Base-by-base conservation (phyloP, 306 rosid genomes). In the Fragaria vesca region DNA sequence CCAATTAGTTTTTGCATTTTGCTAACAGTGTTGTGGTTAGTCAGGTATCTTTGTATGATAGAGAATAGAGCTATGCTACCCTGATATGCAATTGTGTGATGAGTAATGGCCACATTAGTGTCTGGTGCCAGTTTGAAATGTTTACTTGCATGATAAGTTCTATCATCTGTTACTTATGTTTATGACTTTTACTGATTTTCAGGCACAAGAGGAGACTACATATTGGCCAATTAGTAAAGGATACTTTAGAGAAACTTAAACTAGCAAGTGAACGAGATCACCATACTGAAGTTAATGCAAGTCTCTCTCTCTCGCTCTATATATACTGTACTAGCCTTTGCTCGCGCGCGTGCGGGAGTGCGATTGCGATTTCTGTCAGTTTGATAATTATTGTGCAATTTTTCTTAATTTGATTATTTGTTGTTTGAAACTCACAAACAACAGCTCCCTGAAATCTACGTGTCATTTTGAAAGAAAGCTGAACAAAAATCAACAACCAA, bases 231-330 rank as follows among this genome's bases (percentile, higher is more conserved):
- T 81, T 94, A 90, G 98, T 94, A 85, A 94, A 94, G 82, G 97
- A 92, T 78, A 94, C 98, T 12, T 94, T 97, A 1, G 90, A 91
- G 55, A 94, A 86, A 73, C 98, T 94, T 81, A 94, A 94, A 77
- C 93, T 85, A 90, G 98, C 97, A 12, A 92, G 97, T 73, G 98
- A 94, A 34, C 87, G 92, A 77, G 97, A 94, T 90, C 97, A 94
- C 77, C 85, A 85, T 20, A 82, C 76, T 72, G 91, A 81, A 66
- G 90, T 88, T 43, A 87, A 94, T 78, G 97, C 92, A 88, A 88
- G 92, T 85, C 36, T 60, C 38, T 20, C 28, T 28, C 17, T 47
- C 54, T 40, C 66, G 24, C 52, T 13, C 15, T 21, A 48, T 36
- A 16, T 16, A 8, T 28, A 32, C 34, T 32, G 8, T 70, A 16